Base-by-base conservation (phyloP, 257 asterid genomes). In the Rubia yunnanensis region DNA sequence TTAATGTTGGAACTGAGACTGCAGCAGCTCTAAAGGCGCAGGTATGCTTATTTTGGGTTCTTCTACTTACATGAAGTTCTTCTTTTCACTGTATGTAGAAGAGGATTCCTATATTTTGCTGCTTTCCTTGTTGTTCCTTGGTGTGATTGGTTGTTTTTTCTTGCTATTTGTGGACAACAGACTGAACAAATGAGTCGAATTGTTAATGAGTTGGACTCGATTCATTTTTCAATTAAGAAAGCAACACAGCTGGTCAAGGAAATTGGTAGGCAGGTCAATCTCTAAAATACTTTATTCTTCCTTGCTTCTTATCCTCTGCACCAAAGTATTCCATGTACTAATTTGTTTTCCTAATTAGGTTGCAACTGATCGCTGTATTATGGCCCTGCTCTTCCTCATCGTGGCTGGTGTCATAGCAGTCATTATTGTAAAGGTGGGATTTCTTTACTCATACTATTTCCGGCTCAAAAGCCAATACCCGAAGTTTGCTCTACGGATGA, bases 111-210 rank as follows among this genome's bases (percentile, higher is more conserved):
- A 17, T 49, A 18, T 50, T 50, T 48, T 26, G 52, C 63, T 46
- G 26, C 56, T 70, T 70, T 70, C 36, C 20, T 34, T 49, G 26
- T 2, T 39, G 65, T 56, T 46, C 41, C 24, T 44, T 61, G 63
- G 20, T 60, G 64, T 74, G 57, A 55, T 63, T 31, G 76, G 65
- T 63, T 36, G 76, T 60, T 75, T 61, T 44, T 27, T 27, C 10
- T 52, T 34, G 31, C 61, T 49, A 52, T 35, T 10, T 26, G 30
- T 11, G 61, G 65, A 28, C 53, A 34, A 70, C 80, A 94, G 99
- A 94, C 97, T 66, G 97, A 94, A 69, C 97, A 94, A 85, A 94
- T 94, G 99, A 90, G 97, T 76, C 82, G 99, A 75, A 82, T 94
- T 20, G 99, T 94, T 52, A 88, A 94, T 50, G 99, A 94, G 80